phyloP scores from a whole-genome alignment of 2,329 filamentous ascomycete genomes.

The Microdochium bolleyi region DNA sequence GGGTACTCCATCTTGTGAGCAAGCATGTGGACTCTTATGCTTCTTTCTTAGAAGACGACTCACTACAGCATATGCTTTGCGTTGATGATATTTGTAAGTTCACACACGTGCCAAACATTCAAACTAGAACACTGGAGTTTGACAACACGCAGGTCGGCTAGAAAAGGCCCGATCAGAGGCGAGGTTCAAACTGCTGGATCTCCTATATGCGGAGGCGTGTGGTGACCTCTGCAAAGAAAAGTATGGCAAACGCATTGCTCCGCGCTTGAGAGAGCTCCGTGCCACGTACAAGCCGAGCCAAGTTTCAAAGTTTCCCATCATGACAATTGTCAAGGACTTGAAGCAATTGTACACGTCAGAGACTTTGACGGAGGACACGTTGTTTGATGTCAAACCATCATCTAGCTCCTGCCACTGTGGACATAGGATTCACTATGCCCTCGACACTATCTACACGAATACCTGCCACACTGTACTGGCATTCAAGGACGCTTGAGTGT shows the following conservation, averaged over 20 bases:
- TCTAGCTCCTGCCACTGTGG: background rate
- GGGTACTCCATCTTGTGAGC: background rate
- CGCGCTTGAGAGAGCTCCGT: no score
- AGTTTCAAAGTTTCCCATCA: no score
- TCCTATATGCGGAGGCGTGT: no score
- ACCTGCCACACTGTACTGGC: background rate
- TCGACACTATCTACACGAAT: background rate
- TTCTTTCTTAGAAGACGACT: background rate
- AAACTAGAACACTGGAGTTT: no score
- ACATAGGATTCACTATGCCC: background rate
- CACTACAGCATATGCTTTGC: background rate
- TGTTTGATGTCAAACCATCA: background rate
- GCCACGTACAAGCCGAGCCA: no score
- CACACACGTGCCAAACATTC: background rate
- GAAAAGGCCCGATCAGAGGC: no score
- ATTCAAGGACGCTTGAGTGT: no score
- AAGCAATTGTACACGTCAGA: background rate
- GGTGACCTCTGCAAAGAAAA: no score
- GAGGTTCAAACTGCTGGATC: no score
- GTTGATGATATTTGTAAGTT: background rate
- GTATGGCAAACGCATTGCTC: no score
- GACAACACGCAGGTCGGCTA: no score
- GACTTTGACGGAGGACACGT: no score
- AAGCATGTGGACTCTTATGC: background rate
- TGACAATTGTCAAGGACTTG: background rate